Evolutionary conservation across 2,329 filamentous ascomycete species (phyloP), one percentile per base, ranked within the genome.

Genomic region (Venturia oleaginea): DNA sequence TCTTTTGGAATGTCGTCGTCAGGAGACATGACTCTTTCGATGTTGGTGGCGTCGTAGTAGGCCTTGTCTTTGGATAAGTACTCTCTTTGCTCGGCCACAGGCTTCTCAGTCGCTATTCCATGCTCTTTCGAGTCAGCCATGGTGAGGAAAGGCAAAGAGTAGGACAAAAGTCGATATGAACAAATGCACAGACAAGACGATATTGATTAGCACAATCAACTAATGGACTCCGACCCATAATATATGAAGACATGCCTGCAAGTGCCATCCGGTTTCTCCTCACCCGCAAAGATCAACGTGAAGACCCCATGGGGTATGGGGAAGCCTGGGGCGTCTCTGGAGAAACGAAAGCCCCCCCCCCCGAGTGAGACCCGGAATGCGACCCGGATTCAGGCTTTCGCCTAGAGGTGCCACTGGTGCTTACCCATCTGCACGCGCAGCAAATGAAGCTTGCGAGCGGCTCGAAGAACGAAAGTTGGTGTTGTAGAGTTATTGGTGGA

Each of bases 21-120:
- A 22, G 71, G 73, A 1, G 80, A 82, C 61, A 80, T 66, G 5
- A 81, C 78, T 32, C 77, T 75, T 73, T 84, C 82, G 64, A 84
- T 76, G 64, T 82, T 76, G 65, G 77, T 72, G 46, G 76, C 75
- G 54, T 70, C 64, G n/a, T 69, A 72, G 59, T 74, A 40, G 27
- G 63, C 27, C 34, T 62, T 27, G 17, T 62, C 32, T 63, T 65
- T 42, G 34, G 38, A 51, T 8, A n/a, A 10, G 22, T 30, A 24
- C 15, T 64, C 46, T 17, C 32, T 38, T 15, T 62, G 61, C 43
- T 62, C 61, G 40, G 27, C 42, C n/a, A 43, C n/a, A 11, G 59
- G 11, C 40, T 60, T 60, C 3, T 37, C 40, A 13, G 37, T 19
- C 13, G 24, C 15, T 24, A 43, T 19, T 43, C 48, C 54, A 46